These are phyloP conservation scores for Oenanthe sinensis DNA, from an alignment of 129 eudicot species.

Conservation along the genomic window DNA sequence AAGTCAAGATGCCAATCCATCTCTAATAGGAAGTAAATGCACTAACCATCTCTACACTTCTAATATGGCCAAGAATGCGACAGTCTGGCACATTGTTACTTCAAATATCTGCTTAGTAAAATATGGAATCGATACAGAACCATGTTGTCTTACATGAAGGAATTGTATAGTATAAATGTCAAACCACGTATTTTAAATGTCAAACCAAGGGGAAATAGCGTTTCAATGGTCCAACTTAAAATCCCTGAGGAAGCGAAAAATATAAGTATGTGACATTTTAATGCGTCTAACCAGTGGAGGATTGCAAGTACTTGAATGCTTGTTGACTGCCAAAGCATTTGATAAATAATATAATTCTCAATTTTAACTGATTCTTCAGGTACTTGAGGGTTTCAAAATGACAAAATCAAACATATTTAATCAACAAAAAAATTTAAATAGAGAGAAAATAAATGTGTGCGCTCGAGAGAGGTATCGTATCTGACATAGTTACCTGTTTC, in stretches of 20 bases:
- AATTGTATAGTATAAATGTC: not conserved
- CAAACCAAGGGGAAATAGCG: not conserved
- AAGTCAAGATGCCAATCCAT: not conserved
- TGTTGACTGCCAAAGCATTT: not conserved
- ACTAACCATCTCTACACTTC: not conserved
- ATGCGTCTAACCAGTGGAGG: not conserved
- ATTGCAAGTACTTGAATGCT: not conserved
- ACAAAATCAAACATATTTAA: not conserved
- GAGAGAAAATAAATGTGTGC: not conserved
- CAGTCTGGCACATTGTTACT: not conserved
- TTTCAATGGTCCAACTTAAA: not conserved
- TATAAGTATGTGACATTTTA: not conserved
- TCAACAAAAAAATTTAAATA: not conserved
- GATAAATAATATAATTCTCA: not conserved
- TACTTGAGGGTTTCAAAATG: not conserved
- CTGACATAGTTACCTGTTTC: slow-evolving; percentile 41
- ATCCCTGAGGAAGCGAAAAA: not conserved
- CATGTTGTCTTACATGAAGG: not conserved
- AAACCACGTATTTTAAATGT: not conserved
- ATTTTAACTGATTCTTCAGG: not conserved
- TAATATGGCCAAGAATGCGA: not conserved
- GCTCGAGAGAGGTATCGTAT: not conserved
- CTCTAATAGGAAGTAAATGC: not conserved
- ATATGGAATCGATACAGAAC: not conserved
- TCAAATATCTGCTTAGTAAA: not conserved